Evolutionary conservation across 2,329 filamentous ascomycete species (phyloP).

Genomic region (Knufia petricola): DNA sequence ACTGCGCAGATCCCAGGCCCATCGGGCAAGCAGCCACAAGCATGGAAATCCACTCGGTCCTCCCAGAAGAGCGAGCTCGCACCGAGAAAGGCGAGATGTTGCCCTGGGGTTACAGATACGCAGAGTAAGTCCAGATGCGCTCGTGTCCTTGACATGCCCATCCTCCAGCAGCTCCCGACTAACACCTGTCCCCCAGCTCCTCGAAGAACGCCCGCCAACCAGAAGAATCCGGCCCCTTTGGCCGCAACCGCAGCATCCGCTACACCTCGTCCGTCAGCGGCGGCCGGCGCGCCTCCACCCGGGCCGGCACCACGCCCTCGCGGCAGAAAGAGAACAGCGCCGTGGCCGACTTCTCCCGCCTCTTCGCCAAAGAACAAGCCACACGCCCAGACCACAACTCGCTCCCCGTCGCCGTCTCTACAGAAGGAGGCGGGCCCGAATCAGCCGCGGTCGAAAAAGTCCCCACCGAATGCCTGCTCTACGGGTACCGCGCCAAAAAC

Average conservation of each 20-base stretch:
- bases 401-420: constrained; percentile 8
- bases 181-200: constrained; percentile 33
- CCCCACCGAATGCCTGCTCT: constrained; percentile 71
- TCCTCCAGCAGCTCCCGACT: not conserved
- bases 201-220: constrained; percentile 43
- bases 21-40: not conserved
- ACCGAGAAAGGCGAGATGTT: constrained; percentile 50
- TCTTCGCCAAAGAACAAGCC: constrained; percentile 36
- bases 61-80: constrained; percentile 51
- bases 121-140: constrained; percentile 45
- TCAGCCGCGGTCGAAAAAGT: constrained; percentile 31
- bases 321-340: constrained; percentile 46
- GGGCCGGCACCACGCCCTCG: constrained; percentile 47
- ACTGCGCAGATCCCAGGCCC: no score
- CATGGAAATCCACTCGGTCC: constrained; percentile 59
- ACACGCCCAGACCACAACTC: constrained; percentile 11
- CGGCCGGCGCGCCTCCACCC: constrained; percentile 40
- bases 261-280: constrained; percentile 26
- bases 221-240: constrained; percentile 55
- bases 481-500: constrained; percentile 65
- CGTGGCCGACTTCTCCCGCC: constrained; percentile 38
- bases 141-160: not conserved
- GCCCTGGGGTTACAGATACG: constrained; percentile 55
- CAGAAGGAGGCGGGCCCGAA: constrained; percentile 11
- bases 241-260: constrained; percentile 39